These are phyloP conservation scores for Solanum pimpinellifolium DNA, from an alignment of 257 asterid species.

Conservation along the genomic window DNA sequence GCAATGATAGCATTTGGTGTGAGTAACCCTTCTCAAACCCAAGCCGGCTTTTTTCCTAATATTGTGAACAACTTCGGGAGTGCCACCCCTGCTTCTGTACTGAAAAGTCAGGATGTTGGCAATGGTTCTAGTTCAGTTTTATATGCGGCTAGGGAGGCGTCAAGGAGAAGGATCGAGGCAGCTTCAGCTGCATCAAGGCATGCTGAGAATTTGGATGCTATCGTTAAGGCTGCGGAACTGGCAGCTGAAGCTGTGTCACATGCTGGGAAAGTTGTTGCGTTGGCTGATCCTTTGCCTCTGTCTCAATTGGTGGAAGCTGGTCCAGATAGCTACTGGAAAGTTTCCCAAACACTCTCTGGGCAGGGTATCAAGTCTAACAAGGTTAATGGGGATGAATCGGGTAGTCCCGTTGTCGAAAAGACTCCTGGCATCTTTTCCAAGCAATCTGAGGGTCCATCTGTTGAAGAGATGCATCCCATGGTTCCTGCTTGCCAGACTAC, in stretches of 20 bases:
- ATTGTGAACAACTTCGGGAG: slow-evolving; percentile 20
- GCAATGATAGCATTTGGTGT: slow-evolving; percentile 31
- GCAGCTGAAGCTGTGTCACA: slow-evolving; percentile 96
- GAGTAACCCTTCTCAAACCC: slow-evolving; percentile 7
- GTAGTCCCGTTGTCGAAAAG: slow-evolving; percentile 16
- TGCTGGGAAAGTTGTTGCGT: slow-evolving; percentile 77
- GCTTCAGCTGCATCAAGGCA: slow-evolving; percentile 94
- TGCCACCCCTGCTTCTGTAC: slow-evolving; percentile 54
- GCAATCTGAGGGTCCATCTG: slow-evolving; percentile 20
- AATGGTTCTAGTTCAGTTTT: slow-evolving; percentile 46
- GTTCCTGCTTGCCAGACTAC: slow-evolving; percentile 20
- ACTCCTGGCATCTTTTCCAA: slow-evolving; percentile 16
- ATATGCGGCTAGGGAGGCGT: slow-evolving; percentile 87
- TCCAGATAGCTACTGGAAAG: slow-evolving; percentile 64
- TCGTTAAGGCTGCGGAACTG: slow-evolving; percentile 88
- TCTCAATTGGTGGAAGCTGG: slow-evolving; percentile 59
- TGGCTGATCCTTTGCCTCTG: slow-evolving; percentile 72
- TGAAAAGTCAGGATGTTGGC: slow-evolving; percentile 36
- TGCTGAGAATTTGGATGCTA: slow-evolving; percentile 86
- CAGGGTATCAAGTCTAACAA: slow-evolving; percentile 29
- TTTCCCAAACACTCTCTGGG: slow-evolving; percentile 11
- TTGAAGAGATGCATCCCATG: slow-evolving; percentile 18
- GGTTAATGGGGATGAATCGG: slow-evolving; percentile 12
- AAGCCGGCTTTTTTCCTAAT: slow-evolving; percentile 13
- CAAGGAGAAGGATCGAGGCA: slow-evolving; percentile 82